phyloP scores from a whole-genome alignment of 169 alveolate genomes.

The Plasmodium falciparum region DNA sequence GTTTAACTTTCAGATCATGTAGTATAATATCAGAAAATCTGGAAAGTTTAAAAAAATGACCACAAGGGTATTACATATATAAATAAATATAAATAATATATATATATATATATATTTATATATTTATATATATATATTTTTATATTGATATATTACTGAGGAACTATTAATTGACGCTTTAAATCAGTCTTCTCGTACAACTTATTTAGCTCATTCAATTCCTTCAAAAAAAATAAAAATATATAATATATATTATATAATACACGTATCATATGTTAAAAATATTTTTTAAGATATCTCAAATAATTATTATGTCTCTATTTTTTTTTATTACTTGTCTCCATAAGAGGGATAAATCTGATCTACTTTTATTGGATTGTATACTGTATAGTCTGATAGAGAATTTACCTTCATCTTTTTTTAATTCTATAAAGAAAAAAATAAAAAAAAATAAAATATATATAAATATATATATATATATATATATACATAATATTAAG shows the following conservation, averaged over 20 bases:
- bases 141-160: neutral
- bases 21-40: conserved; percentile 19
- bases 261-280: neutral
- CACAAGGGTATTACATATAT: no score
- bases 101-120: neutral
- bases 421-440: neutral
- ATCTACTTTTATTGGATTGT: conserved; percentile 25
- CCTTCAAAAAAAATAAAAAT: neutral
- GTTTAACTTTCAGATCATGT: conserved; percentile 8
- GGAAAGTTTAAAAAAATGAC: neutral
- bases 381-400: conserved; percentile 19
- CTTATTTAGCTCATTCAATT: conserved; percentile 16
- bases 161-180: conserved; percentile 1
- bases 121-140: neutral
- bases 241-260: neutral
- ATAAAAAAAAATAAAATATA: neutral
- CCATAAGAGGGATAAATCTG: conserved; percentile 18
- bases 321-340: conserved; percentile 23
- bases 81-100: neutral
- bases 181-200: conserved; percentile 1
- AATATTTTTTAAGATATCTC: neutral
- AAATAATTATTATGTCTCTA: neutral
- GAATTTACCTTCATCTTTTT: conserved; percentile 8
- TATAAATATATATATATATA: neutral
- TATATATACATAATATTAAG: neutral